These are phyloP conservation scores for Amauroascus verrucosus DNA, from an alignment of 2,329 filamentous ascomycete species.

Conservation along the genomic window DNA sequence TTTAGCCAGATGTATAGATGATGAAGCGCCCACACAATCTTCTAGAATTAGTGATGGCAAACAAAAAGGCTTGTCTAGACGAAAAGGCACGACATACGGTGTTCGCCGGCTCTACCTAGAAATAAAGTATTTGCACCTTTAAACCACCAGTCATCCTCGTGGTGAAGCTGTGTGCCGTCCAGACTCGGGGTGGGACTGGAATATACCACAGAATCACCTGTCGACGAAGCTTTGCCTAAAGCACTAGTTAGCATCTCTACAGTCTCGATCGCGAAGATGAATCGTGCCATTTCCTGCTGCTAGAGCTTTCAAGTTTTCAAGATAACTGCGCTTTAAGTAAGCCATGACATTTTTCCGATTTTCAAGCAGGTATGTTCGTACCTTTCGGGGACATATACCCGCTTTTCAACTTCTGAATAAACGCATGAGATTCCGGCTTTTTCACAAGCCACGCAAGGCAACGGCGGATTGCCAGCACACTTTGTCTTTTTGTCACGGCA, in stretches of 20 bases:
- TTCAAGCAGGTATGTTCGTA: conserved; percentile 8
- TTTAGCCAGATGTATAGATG: background rate
- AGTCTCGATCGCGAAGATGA: background rate
- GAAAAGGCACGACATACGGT: background rate
- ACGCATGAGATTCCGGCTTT: conserved; percentile 14
- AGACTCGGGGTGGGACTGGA: background rate
- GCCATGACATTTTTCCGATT: background rate
- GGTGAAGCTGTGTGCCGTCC: background rate
- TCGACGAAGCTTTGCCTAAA: background rate
- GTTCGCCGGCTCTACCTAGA: background rate
- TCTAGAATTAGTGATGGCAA: background rate
- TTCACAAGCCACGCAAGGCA: conserved; percentile 17
- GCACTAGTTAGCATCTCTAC: background rate
- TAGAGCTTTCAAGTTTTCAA: conserved; percentile 16
- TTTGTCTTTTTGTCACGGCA: conserved; percentile 21
- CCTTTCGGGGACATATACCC: conserved; percentile 18
- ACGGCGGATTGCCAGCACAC: conserved; percentile 14
- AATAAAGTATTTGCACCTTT: conserved; percentile 1
- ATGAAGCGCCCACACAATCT: conserved; percentile 1
- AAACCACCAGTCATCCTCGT: conserved; percentile 4
- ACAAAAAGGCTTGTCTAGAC: background rate
- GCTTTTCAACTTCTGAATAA: conserved; percentile 18
- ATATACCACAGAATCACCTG: background rate
- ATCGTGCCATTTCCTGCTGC: background rate
- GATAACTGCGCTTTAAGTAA: conserved; percentile 14